A percentile compares a stretch with the other conserved stretches of the same genome.
These are phyloP conservation scores for Naganishia vishniacii DNA, from an alignment of 768 basidiomycete species.

Conservation along the genomic window DNA sequence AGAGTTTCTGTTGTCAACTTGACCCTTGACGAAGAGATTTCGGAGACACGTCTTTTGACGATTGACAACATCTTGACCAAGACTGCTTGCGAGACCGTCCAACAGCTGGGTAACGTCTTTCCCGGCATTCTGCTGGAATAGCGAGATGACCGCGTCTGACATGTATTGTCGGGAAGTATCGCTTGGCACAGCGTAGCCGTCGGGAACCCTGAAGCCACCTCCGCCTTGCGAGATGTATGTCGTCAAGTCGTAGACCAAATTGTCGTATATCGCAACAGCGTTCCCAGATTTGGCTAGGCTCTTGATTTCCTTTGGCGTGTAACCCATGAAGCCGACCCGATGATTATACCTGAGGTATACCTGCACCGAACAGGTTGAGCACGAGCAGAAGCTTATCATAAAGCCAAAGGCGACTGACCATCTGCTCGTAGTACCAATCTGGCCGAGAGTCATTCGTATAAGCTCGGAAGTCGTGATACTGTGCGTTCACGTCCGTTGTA, in stretches of 20 bases:
- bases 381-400: not conserved
- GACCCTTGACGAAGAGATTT: conserved; percentile 86
- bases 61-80: conserved; percentile 60
- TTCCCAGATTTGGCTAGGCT: conserved; percentile 59
- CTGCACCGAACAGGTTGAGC: not conserved
- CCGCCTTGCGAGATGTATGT: conserved; percentile 70
- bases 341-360: conserved; percentile 78
- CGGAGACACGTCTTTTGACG: conserved; percentile 82
- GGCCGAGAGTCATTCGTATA: conserved; percentile 77
- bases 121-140: conserved; percentile 49
- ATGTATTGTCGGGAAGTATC: conserved; percentile 42
- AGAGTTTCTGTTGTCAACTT: conserved; percentile 85
- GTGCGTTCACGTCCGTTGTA: conserved; percentile 59
- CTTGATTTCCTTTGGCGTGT: conserved; percentile 67
- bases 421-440: conserved; percentile 95
- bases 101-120: conserved; percentile 47
- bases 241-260: conserved; percentile 79
- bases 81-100: conserved; percentile 52
- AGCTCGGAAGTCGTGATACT: conserved; percentile 94
- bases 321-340: conserved; percentile 82
- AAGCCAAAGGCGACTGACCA: conserved; percentile 55
- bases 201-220: conserved; percentile 44
- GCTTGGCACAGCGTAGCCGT: conserved; percentile 50
- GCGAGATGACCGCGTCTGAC: conserved; percentile 39
- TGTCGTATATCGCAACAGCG: conserved; percentile 77